phyloP scores from a whole-genome alignment of 2,329 filamentous ascomycete genomes.

The Colletotrichum higginsianum region DNA sequence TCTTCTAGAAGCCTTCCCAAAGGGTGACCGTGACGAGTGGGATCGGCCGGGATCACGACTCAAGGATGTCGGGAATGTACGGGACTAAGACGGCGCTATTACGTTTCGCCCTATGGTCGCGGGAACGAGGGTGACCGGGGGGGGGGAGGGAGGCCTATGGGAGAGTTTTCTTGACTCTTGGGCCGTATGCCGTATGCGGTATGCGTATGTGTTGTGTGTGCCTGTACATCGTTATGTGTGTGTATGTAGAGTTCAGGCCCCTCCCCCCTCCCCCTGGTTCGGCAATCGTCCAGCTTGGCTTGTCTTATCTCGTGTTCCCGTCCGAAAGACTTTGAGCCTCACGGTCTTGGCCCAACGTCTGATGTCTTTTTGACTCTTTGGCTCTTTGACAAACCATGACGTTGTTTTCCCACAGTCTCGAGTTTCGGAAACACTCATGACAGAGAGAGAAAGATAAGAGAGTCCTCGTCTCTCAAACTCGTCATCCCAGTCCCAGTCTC shows the following conservation, averaged over 20 bases:
- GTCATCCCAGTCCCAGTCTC: constrained; percentile 8
- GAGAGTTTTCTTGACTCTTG: background rate
- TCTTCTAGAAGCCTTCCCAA: constrained; percentile 42
- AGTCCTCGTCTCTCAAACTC: background rate
- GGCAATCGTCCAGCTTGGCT: constrained; percentile 37
- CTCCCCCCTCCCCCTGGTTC: constrained; percentile 19
- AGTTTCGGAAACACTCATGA: constrained; percentile 6
- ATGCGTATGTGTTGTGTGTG: no score
- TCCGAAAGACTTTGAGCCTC: constrained; percentile 33
- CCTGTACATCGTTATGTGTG: no score
- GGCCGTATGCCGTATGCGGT: no score
- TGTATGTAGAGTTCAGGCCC: constrained; percentile 11
- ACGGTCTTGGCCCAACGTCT: constrained; percentile 39
- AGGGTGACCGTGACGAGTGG: constrained; percentile 16
- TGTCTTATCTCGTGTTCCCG: constrained; percentile 1
- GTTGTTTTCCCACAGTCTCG: background rate
- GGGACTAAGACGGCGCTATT: constrained; percentile 33
- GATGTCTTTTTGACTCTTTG: background rate
- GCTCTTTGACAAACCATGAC: background rate
- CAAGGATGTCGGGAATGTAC: constrained; percentile 34
- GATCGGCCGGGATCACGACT: constrained; percentile 28
- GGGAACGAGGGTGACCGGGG: background rate
- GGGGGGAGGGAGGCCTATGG: constrained; percentile 12
- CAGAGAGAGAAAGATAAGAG: no score
- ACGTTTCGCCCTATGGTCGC: constrained; percentile 29